A percentile compares a stretch with the other conserved stretches of the same genome.
Evolutionary conservation across 164 flowering plant genomes (phyloP).

Genomic region (Kingdonia uniflora): DNA sequence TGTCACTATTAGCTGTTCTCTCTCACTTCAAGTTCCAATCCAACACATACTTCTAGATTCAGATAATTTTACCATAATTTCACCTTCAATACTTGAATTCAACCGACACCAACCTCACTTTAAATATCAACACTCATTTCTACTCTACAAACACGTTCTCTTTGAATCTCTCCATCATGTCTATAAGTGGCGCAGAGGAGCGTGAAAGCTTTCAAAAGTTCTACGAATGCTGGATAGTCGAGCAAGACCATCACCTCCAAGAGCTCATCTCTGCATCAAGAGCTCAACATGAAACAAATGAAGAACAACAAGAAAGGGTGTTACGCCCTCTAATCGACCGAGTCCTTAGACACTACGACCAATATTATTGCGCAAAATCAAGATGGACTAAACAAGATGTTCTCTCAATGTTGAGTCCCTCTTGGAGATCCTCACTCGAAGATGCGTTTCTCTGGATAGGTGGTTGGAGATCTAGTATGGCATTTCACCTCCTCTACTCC

Average conservation of each 20-base stretch:
- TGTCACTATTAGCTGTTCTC: too few species aligned
- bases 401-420: constrained; percentile 36
- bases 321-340: constrained; percentile 17
- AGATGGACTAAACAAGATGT: constrained; percentile 27
- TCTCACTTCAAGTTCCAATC: too few species aligned
- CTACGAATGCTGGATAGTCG: constrained; percentile 2
- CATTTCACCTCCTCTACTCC: constrained; percentile 64
- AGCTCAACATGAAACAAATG: not conserved
- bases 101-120: too few species aligned
- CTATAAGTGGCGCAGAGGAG: not conserved
- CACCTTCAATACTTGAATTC: too few species aligned
- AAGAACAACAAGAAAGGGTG: constrained; percentile 1
- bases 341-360: constrained; percentile 42
- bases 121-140: too few species aligned
- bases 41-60: too few species aligned
- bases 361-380: constrained; percentile 38
- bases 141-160: too few species aligned
- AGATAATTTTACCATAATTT: too few species aligned
- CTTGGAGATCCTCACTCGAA: constrained; percentile 48
- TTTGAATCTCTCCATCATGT: too few species aligned
- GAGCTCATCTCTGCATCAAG: not conserved
- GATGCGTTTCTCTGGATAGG: constrained; percentile 78
- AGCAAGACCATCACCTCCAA: not conserved
- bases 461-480: constrained; percentile 69
- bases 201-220: not conserved